These are phyloP conservation scores for Waltergamsia citrina DNA, from an alignment of 2,329 filamentous ascomycete species.

Conservation along the genomic window DNA sequence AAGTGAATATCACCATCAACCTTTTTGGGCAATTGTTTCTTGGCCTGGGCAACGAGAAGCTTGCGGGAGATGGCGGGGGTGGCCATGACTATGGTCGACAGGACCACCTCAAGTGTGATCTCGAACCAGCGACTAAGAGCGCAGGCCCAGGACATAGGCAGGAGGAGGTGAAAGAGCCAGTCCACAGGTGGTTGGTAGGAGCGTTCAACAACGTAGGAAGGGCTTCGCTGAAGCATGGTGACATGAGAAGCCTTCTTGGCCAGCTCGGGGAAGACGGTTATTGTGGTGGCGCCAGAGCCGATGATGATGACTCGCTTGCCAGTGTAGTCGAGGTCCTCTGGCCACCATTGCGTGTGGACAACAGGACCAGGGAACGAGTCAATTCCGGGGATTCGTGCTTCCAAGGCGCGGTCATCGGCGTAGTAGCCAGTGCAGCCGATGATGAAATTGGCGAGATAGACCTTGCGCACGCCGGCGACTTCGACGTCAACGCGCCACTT, in stretches of 20 bases:
- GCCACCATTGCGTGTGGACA: slow-evolving; percentile 69
- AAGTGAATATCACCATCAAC: slow-evolving; percentile 50
- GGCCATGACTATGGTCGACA: slow-evolving; percentile 37
- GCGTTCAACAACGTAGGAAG: slow-evolving; percentile 56
- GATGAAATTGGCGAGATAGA: slow-evolving; percentile 40
- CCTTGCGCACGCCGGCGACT: slow-evolving; percentile 8
- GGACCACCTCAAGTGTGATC: slow-evolving; percentile 33
- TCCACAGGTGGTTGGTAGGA: slow-evolving; percentile 26
- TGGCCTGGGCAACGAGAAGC: slow-evolving; percentile 33
- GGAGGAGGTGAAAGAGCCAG: slow-evolving; percentile 22
- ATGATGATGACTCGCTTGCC: slow-evolving; percentile 61
- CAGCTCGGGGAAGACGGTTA: slow-evolving; percentile 63
- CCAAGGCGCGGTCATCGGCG: slow-evolving; percentile 52
- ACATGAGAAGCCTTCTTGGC: slow-evolving; percentile 52
- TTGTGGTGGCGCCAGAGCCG: slow-evolving; percentile 65
- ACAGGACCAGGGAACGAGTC: slow-evolving; percentile 52
- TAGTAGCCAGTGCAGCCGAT: slow-evolving; percentile 57
- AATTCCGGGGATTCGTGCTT: slow-evolving; percentile 52
- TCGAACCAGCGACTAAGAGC: slow-evolving; percentile 33
- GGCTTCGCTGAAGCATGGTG: slow-evolving; percentile 71
- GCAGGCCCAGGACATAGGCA: slow-evolving; percentile 34
- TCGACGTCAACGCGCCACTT: slow-evolving; percentile 39
- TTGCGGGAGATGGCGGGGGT: slow-evolving; percentile 40
- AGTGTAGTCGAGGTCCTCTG: slow-evolving; percentile 50
- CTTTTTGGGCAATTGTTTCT: slow-evolving; percentile 36